Base-by-base conservation (phyloP, 139 green algal genomes). In the Microglena sp. region DNA sequence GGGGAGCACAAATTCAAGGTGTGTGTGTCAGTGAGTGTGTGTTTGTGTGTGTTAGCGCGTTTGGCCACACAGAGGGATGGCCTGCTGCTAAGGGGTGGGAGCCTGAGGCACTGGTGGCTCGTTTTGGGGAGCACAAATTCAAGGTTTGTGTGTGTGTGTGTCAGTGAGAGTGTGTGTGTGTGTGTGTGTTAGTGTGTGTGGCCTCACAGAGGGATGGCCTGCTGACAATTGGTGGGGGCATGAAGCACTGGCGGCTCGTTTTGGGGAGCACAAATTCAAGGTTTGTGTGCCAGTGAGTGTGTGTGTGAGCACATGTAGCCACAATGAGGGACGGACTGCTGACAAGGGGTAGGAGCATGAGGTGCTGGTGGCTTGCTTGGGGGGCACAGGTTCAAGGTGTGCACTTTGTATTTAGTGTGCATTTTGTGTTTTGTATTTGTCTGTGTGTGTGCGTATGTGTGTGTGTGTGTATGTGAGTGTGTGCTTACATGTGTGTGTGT, bases 1-100 rank as follows among this genome's bases (percentile, higher is more conserved):
- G 74, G 68, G 6, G 60, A 87, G 4, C 83, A 91, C 69, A 84
- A 77, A 57, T 95, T 95, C 76, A 95, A 94, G 82, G 85, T 87
- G 31, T 3, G 69, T 11, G 5, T 8, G 26, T 22, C n/a, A n/a
- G n/a, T n/a, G n/a, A n/a, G n/a, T n/a, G n/a, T n/a, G n/a, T n/a
- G n/a, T n/a, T n/a, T n/a, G n/a, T n/a, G n/a, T n/a, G n/a, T n/a
- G n/a, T n/a, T n/a, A n/a, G n/a, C n/a, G n/a, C n/a, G n/a, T n/a
- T n/a, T n/a, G 76, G 80, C 18, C 64, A 85, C 30, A 74, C 60
- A 18, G 83, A 90, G 32, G 35, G 7, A 24, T 95, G 89, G 89
- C 66, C 60, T 0, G 83, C 85, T 21, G 54, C 45, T 4, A 6
- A 53, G 4, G 24, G 72, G 3, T 95, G 87, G 87, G 80, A 66